Evolutionary conservation across 306 rosid species (phyloP).

Genomic region (Castanopsis chinensis): DNA sequence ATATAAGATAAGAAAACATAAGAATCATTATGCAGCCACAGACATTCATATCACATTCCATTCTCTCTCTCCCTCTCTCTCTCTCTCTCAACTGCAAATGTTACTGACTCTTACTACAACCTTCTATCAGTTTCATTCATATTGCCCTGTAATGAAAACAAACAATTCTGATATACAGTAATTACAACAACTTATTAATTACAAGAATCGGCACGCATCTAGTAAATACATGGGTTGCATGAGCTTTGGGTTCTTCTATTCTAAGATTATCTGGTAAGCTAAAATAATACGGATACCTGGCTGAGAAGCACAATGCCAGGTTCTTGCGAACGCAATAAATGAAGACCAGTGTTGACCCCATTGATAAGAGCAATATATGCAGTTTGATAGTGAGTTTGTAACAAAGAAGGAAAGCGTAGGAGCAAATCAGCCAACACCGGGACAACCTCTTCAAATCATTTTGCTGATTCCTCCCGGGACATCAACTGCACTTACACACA

Average conservation of each 20-base stretch:
- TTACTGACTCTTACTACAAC: neutral
- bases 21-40: too few species aligned
- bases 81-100: too few species aligned
- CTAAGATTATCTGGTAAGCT: neutral
- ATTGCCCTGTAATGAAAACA: neutral
- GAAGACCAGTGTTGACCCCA: slow-evolving; percentile 50
- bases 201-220: neutral
- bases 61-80: too few species aligned
- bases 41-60: too few species aligned
- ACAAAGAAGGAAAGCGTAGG: slow-evolving; percentile 66
- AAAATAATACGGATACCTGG: slow-evolving; percentile 51
- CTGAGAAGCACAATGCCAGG: slow-evolving; percentile 69
- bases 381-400: slow-evolving; percentile 68
- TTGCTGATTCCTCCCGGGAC: slow-evolving; percentile 47
- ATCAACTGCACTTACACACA: slow-evolving; percentile 54
- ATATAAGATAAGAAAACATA: too few species aligned
- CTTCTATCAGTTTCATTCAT: neutral
- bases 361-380: slow-evolving; percentile 34
- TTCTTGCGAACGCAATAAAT: slow-evolving; percentile 65
- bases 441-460: slow-evolving; percentile 68
- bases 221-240: neutral
- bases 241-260: neutral
- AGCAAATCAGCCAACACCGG: slow-evolving; percentile 74
- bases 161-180: neutral
- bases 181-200: neutral